These are phyloP conservation scores for Candida orba DNA, from an alignment of 805 yeast genomes.

Conservation along the genomic window DNA sequence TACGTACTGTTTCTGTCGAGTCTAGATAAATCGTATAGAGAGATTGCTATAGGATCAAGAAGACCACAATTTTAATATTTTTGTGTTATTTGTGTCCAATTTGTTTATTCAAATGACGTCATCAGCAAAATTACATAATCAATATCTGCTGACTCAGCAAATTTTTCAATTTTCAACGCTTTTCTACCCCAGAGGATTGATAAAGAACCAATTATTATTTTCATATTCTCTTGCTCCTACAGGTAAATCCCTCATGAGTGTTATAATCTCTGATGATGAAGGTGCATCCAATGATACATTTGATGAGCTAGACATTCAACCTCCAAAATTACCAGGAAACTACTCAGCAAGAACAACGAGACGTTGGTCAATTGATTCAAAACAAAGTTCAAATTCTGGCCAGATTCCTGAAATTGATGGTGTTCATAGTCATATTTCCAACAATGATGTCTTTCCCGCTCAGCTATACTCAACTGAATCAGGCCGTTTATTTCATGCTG, in stretches of 20 bases:
- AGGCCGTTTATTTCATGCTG: conserved; percentile 92
- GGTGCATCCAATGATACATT: not conserved
- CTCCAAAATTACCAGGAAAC: conserved; percentile 41
- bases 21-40: no score
- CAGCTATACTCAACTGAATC: conserved; percentile 89
- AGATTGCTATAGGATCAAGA: no score
- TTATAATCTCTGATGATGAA: conserved; percentile 28
- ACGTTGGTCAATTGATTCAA: conserved; percentile 35
- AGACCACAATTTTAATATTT: no score
- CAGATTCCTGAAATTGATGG: conserved; percentile 44
- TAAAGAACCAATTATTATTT: not conserved
- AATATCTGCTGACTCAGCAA: no score
- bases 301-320: conserved; percentile 26
- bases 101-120: no score
- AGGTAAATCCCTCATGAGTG: conserved; percentile 20
- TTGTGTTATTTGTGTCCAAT: no score
- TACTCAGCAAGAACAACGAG: conserved; percentile 48
- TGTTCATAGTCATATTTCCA: conserved; percentile 57
- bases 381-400: conserved; percentile 7
- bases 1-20: no score
- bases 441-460: conserved; percentile 76
- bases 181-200: conserved; percentile 1
- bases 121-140: no score
- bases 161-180: no score
- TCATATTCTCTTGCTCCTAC: not conserved